Base-by-base conservation (phyloP, 805 yeast species). In the Debaryomyces maramus region DNA sequence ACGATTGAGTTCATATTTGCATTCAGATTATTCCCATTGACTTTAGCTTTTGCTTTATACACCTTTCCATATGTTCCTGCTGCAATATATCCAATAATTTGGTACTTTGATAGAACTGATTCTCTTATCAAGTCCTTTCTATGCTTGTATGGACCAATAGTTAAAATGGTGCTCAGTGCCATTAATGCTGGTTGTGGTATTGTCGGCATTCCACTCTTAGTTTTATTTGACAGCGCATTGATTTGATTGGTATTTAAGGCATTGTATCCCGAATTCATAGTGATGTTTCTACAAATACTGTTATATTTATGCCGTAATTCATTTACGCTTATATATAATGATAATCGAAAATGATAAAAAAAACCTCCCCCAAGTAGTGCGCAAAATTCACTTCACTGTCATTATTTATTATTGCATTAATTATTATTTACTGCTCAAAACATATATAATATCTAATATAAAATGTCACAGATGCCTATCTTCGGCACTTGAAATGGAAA, bases 31-130 rank as follows among this genome's bases (percentile, higher is more conserved):
- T 42, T 46, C 26, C 24, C 39, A 23, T 45, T 50, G 15, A 59
- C 45, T 50, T 62, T 58, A 6, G 81, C 73, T 45, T 77, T 77
- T 6, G 97, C 98, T 58, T 93, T 91, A 68, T 89, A 93, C 16
- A 88, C 96, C 43, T 88, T 78, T 42, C 99, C 99, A 61, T 93
- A 93, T 0, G 99, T 93, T 28, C 99, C 99, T 0, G 99, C 97
- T 1, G 99, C 99, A 43, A 93, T 93, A 62, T 93, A 93, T 0
- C 99, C 99, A 13, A 89, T 65, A 44, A 93, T 84, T 46, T 85
- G 90, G 63, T 90, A 93, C 51, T 83, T 85, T 38, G 84, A 83
- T n/a, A 88, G 65, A 3, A 93, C 96, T 2, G 86, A 81, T 21
- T 78, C 73, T 38, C 96, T 65, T 10, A 77, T 63, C 18, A 75